Evolutionary conservation across 805 yeast genomes (phyloP).

Genomic region (Suhomyces prunicola): DNA sequence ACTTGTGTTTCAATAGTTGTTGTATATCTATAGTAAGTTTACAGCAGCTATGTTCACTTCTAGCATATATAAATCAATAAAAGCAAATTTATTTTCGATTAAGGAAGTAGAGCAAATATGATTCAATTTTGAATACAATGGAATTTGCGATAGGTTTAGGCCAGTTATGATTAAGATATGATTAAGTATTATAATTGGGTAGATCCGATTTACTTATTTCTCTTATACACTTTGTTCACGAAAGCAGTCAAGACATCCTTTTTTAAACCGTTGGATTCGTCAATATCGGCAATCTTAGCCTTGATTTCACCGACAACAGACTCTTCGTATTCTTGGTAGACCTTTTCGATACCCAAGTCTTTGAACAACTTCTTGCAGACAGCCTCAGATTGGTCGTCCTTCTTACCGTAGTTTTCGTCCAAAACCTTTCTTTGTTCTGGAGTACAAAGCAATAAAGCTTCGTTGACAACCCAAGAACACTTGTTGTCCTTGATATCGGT

Average conservation of each 20-base stretch:
- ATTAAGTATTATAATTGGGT: background rate
- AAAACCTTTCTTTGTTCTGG: conserved; percentile 79
- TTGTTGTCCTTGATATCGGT: conserved; percentile 98
- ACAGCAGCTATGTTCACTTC: background rate
- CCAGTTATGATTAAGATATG: background rate
- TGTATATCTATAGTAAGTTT: background rate
- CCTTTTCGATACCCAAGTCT: conserved; percentile 66
- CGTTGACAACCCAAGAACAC: conserved; percentile 96
- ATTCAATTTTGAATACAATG: too few species aligned
- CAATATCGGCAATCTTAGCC: conserved; percentile 63
- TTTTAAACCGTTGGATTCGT: conserved; percentile 93
- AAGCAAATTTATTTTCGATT: background rate
- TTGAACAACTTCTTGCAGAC: conserved; percentile 69
- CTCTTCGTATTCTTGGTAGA: conserved; percentile 84
- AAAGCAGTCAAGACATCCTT: conserved; percentile 79
- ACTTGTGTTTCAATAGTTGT: background rate
- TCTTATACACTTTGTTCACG: conserved; percentile 88
- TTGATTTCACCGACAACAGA: conserved; percentile 61
- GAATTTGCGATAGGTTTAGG: background rate
- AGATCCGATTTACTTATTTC: conserved; percentile 59
- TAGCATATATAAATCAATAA: conserved; percentile 4
- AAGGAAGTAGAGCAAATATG: background rate
- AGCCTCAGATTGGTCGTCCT: conserved; percentile 65
- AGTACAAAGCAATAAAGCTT: conserved; percentile 75
- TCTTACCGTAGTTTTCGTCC: conserved; percentile 88